Evolutionary conservation across 768 basidiomycete species (phyloP).

Genomic region (Leccinum aurantiacum): DNA sequence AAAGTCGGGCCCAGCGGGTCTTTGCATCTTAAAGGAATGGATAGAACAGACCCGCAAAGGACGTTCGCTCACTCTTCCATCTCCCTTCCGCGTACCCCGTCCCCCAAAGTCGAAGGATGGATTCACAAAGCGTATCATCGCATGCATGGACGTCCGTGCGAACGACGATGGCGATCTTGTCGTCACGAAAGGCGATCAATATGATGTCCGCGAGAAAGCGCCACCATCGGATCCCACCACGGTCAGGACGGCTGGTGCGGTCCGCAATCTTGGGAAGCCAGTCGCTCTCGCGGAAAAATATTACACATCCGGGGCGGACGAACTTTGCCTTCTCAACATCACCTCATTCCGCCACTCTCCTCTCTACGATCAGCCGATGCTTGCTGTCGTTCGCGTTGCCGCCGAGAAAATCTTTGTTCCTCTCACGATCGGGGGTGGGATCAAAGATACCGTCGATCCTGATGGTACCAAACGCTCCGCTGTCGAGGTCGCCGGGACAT

Average conservation of each 20-base stretch:
- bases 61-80: constrained; percentile 35
- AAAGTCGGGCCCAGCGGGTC: constrained; percentile 89
- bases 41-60: constrained; percentile 53
- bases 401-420: constrained; percentile 93
- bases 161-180: constrained; percentile 97
- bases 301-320: constrained; percentile 88
- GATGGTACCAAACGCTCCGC: constrained; percentile 87
- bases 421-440: constrained; percentile 97
- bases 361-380: constrained; percentile 95
- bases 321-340: constrained; percentile 97
- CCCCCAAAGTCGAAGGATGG: constrained; percentile 52
- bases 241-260: constrained; percentile 62
- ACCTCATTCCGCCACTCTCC: constrained; percentile 98
- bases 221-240: constrained; percentile 25
- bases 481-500: constrained; percentile 91
- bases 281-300: constrained; percentile 88
- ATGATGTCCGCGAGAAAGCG: constrained; percentile 89
- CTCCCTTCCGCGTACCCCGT: constrained; percentile 30
- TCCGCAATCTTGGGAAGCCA: constrained; percentile 97
- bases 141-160: constrained; percentile 95
- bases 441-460: constrained; percentile 93
- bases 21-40: constrained; percentile 80
- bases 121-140: constrained; percentile 92
- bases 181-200: constrained; percentile 99
- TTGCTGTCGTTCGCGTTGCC: constrained; percentile 88